Conservation (phyloP, 257 asterid species). For the Oldenlandia corymbosa region DNA sequence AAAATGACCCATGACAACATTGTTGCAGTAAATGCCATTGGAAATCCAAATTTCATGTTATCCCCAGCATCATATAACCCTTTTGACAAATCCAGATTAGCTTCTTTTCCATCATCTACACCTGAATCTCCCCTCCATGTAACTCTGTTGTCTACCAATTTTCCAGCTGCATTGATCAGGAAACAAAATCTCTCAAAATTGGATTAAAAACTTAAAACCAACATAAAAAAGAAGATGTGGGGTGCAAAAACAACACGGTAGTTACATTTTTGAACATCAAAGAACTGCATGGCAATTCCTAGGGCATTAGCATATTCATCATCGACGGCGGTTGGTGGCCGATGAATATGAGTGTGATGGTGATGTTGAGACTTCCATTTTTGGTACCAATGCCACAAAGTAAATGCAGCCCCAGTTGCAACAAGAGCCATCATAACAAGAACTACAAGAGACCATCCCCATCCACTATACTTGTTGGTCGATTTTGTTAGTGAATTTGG, state of each 20-base stretch:
- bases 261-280: slow-evolving; percentile 58
- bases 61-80: slow-evolving; percentile 73
- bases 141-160: slow-evolving; percentile 42
- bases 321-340: slow-evolving; percentile 6
- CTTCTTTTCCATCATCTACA: slow-evolving; percentile 46
- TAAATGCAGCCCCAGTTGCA: slow-evolving; percentile 34
- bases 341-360: slow-evolving; percentile 2
- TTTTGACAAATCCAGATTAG: slow-evolving; percentile 43
- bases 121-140: slow-evolving; percentile 65
- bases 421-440: slow-evolving; percentile 29
- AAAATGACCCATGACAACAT: slow-evolving; percentile 55
- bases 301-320: slow-evolving; percentile 43
- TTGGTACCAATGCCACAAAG: slow-evolving; percentile 28
- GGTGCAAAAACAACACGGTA: neutral
- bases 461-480: slow-evolving; percentile 12
- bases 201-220: too few species aligned
- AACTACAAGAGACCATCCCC: slow-evolving; percentile 32
- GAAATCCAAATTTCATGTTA: slow-evolving; percentile 52
- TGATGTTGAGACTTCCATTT: slow-evolving; percentile 10
- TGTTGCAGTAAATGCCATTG: slow-evolving; percentile 72
- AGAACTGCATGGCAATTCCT: slow-evolving; percentile 45
- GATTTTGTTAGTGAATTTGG: slow-evolving; percentile 3
- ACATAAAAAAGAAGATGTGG: too few species aligned
- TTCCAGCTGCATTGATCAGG: slow-evolving; percentile 42
- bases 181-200: neutral